Evolutionary conservation across 768 basidiomycete genomes (phyloP).

Genomic region (Chalciporus piperatus): DNA sequence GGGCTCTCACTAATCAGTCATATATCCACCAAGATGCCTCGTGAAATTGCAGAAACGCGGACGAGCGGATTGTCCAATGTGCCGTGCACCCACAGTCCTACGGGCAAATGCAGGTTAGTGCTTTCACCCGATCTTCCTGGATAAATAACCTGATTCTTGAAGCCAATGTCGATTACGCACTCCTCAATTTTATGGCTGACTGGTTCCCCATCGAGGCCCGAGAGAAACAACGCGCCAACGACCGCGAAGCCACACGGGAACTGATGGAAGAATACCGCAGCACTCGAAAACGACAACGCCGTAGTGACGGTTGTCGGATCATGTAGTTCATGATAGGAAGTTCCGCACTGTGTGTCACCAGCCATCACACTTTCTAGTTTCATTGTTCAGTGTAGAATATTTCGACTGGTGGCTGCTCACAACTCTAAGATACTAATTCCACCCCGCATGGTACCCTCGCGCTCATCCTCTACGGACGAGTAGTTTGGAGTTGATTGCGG

Average conservation of each 20-base stretch:
- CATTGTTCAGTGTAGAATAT: no score
- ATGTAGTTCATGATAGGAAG: slow-evolving; percentile 29
- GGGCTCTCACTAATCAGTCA: neutral
- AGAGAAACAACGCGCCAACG: slow-evolving; percentile 71
- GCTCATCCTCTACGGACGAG: no score
- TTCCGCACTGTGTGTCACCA: no score
- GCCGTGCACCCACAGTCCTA: slow-evolving; percentile 74
- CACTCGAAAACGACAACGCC: slow-evolving; percentile 26
- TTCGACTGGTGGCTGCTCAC: no score
- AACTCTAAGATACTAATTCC: no score
- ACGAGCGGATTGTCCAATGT: slow-evolving; percentile 78
- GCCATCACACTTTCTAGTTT: no score
- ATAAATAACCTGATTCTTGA: neutral
- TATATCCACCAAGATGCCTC: slow-evolving; percentile 48
- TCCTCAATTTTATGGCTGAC: slow-evolving; percentile 83
- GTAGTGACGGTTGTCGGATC: slow-evolving; percentile 34
- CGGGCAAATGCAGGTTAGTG: slow-evolving; percentile 71
- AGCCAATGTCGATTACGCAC: slow-evolving; percentile 79
- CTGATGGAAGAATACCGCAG: slow-evolving; percentile 60
- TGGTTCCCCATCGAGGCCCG: slow-evolving; percentile 89
- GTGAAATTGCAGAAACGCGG: slow-evolving; percentile 90
- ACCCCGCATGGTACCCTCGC: no score
- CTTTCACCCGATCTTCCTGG: neutral
- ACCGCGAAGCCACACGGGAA: slow-evolving; percentile 70
- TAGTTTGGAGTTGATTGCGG: no score